Evolutionary conservation across 352 stramenopile species (phyloP).

Genomic region (Pythium diclinum): DNA sequence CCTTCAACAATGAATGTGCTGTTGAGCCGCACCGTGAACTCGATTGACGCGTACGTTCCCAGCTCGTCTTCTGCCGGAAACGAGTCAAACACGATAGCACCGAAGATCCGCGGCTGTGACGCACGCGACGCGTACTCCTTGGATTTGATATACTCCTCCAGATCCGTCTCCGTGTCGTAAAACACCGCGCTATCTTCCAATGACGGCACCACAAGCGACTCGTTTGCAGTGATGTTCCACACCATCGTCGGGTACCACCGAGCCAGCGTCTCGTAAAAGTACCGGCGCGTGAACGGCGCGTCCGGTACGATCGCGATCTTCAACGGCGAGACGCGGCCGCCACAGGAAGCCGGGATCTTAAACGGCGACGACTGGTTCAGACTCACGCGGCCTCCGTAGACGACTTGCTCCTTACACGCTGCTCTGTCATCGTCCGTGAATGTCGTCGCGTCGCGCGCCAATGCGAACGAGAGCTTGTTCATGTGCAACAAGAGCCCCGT

Average conservation of each 20-base stretch:
- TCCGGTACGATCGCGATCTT: slow-evolving; percentile 58
- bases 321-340: slow-evolving; percentile 43
- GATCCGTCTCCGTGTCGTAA: slow-evolving; percentile 27
- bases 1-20: slow-evolving; percentile 27
- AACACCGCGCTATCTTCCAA: slow-evolving; percentile 42
- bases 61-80: slow-evolving; percentile 27
- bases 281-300: slow-evolving; percentile 49
- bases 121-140: slow-evolving; percentile 29
- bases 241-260: slow-evolving; percentile 34
- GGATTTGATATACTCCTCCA: slow-evolving; percentile 38
- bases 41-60: slow-evolving; percentile 29
- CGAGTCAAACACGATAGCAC: slow-evolving; percentile 44
- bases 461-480: slow-evolving; percentile 35
- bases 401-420: slow-evolving; percentile 28
- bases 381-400: slow-evolving; percentile 34
- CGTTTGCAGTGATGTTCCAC: slow-evolving; percentile 16
- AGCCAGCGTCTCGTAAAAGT: slow-evolving; percentile 46
- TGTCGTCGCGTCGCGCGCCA: slow-evolving; percentile 22
- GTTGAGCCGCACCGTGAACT: slow-evolving; percentile 45
- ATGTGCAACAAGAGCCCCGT: slow-evolving; percentile 54
- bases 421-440: slow-evolving; percentile 11
- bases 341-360: slow-evolving; percentile 34
- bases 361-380: slow-evolving; percentile 35
- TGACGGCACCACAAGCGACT: slow-evolving; percentile 33
- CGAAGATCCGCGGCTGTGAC: slow-evolving; percentile 34